A percentile compares a stretch with the other conserved stretches of the same genome.
Conservation (phyloP, 1,284 basidiomycete genomes). For the Heterobasidion irregulare region DNA sequence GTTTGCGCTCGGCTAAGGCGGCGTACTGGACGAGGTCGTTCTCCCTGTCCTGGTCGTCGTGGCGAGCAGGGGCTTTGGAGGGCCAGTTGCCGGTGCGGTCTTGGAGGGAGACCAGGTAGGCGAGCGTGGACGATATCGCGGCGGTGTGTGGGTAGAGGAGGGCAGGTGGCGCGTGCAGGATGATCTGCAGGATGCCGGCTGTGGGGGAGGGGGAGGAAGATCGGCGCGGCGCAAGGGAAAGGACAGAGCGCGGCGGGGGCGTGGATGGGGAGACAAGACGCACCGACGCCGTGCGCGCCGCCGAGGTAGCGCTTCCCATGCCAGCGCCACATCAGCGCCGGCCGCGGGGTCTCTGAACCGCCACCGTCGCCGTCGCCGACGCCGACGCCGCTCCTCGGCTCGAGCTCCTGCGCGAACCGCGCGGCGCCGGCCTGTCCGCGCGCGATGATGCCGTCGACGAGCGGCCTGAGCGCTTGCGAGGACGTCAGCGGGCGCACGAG, state of each 20-base stretch:
- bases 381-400: neutral
- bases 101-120: conserved; percentile 39
- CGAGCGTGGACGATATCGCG: conserved; percentile 28
- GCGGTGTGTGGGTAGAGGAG: conserved; percentile 28
- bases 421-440: conserved; percentile 34
- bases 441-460: conserved; percentile 37
- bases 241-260: too few species aligned
- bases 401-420: conserved; percentile 19
- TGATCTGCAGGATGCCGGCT: conserved; percentile 22
- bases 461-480: conserved; percentile 14
- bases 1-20: neutral
- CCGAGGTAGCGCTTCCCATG: conserved; percentile 45
- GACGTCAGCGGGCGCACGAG: neutral
- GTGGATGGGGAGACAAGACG: conserved; percentile 14
- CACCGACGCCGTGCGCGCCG: conserved; percentile 47
- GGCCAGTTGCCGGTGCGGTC: conserved; percentile 43
- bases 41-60: neutral
- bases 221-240: neutral
- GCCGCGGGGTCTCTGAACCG: conserved; percentile 7
- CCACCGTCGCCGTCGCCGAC: neutral
- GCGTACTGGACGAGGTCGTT: conserved; percentile 39
- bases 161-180: conserved; percentile 36
- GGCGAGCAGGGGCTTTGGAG: conserved; percentile 25
- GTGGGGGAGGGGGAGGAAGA: neutral
- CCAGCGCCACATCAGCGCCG: conserved; percentile 52